Percentiles rank a stretch among this genome's conserved stretches.
Evolutionary conservation across 1,139 yeast genomes (phyloP).

Genomic region (Meyerozyma carpophila): DNA sequence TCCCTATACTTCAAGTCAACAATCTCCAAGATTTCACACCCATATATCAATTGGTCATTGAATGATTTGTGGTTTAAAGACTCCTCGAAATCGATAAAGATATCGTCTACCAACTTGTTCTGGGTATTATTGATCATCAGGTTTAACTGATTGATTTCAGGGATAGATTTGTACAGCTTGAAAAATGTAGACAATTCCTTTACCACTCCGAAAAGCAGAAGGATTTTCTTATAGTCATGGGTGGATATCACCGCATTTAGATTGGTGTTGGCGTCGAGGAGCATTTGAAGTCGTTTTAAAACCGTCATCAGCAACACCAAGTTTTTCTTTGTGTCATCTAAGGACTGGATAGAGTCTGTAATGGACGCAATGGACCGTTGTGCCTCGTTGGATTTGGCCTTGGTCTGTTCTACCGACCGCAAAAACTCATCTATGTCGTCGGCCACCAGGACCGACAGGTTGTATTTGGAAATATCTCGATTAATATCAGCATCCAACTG

Average conservation of each 20-base stretch:
- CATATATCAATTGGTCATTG: slow-evolving; percentile 40
- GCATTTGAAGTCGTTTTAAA: slow-evolving; percentile 80
- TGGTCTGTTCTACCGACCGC: slow-evolving; percentile 22
- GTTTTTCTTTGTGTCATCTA: slow-evolving; percentile 81
- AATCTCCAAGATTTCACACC: slow-evolving; percentile 68
- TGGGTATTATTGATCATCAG: slow-evolving; percentile 61
- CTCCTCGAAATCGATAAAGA: slow-evolving; percentile 69
- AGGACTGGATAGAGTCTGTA: slow-evolving; percentile 70
- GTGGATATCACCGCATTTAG: slow-evolving; percentile 43
- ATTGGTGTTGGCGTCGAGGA: slow-evolving; percentile 70
- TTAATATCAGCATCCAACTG: slow-evolving; percentile 39
- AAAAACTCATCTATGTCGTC: slow-evolving; percentile 47
- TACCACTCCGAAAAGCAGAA: slow-evolving; percentile 68
- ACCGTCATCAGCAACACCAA: slow-evolving; percentile 80
- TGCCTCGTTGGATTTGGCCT: slow-evolving; percentile 34
- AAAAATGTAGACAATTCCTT: slow-evolving; percentile 73
- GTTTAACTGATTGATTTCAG: slow-evolving; percentile 70
- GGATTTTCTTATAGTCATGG: slow-evolving; percentile 60
- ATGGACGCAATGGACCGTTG: slow-evolving; percentile 60
- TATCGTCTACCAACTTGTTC: slow-evolving; percentile 61
- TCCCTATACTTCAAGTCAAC: slow-evolving; percentile 58
- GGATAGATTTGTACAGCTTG: slow-evolving; percentile 77
- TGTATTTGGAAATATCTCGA: slow-evolving; percentile 23
- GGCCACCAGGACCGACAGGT: slow-evolving; percentile 23
- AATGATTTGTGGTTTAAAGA: slow-evolving; percentile 20